These are phyloP conservation scores for Cupressus sempervirens DNA, from an alignment of 75 land plant genomes.

Conservation along the genomic window DNA sequence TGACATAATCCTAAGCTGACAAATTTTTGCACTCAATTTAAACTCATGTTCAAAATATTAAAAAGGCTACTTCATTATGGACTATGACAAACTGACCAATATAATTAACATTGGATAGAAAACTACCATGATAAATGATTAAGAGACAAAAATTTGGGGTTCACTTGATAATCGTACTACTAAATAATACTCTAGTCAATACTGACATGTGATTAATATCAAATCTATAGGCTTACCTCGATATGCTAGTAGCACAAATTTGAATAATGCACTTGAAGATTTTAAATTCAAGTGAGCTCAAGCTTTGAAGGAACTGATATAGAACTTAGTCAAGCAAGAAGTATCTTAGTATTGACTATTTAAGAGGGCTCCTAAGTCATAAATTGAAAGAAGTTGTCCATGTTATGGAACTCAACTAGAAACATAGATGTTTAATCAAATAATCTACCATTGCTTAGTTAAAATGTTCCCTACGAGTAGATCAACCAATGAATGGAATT, in stretches of 20 bases:
- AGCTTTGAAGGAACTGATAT: background rate
- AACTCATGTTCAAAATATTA: too few relatives aligned
- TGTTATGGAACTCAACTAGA: background rate
- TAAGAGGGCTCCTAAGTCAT: background rate
- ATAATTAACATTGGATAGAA: too few relatives aligned
- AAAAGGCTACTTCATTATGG: too few relatives aligned
- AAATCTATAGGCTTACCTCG: slow-evolving; percentile 73
- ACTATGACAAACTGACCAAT: too few relatives aligned
- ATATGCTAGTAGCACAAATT: slow-evolving; percentile 37
- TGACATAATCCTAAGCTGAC: too few relatives aligned
- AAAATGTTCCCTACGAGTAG: background rate
- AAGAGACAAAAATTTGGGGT: too few relatives aligned
- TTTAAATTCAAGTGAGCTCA: background rate
- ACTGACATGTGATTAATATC: slow-evolving; percentile 46
- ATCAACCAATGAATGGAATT: background rate
- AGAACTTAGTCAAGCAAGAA: background rate
- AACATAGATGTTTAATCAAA: background rate
- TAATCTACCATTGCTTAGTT: background rate
- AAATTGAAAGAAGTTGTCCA: background rate
- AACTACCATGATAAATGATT: too few relatives aligned
- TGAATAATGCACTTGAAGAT: background rate
- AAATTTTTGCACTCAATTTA: too few relatives aligned
- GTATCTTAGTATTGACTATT: background rate
- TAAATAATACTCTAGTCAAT: too few relatives aligned
- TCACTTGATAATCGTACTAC: too few relatives aligned